A percentile compares a stretch with the other conserved stretches of the same genome.
Evolutionary conservation across 2,329 filamentous ascomycete genomes (phyloP).

Genomic region (Penicillium sp.): DNA sequence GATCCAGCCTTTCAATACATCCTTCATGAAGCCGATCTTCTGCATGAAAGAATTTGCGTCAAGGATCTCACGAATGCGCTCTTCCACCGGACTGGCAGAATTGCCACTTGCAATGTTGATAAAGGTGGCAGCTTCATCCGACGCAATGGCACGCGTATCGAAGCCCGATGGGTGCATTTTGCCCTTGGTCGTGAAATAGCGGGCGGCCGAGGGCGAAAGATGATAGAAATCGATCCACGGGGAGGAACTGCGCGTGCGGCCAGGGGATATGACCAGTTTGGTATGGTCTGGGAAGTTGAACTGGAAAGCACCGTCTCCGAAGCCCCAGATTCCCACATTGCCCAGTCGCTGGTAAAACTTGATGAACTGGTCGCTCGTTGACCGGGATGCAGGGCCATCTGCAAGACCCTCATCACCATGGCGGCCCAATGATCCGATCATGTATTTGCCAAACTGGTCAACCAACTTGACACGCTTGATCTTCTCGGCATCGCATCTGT

Average conservation of each 20-base stretch:
- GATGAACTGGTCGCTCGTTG: constrained; percentile 46
- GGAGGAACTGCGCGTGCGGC: constrained; percentile 42
- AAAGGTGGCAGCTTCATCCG: constrained; percentile 46
- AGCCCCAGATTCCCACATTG: constrained; percentile 59
- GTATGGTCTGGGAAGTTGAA: constrained; percentile 60
- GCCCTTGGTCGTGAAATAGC: constrained; percentile 46
- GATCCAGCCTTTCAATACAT: constrained; percentile 47
- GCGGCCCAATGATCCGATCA: constrained; percentile 53
- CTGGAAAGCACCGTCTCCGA: constrained; percentile 54
- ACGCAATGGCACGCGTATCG: constrained; percentile 46
- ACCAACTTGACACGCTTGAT: constrained; percentile 53
- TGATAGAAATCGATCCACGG: constrained; percentile 55
- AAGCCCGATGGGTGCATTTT: constrained; percentile 50
- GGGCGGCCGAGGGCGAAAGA: constrained; percentile 50
- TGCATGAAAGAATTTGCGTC: constrained; percentile 50
- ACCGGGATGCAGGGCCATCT: constrained; percentile 30
- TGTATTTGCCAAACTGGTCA: constrained; percentile 57
- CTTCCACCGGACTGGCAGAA: constrained; percentile 37
- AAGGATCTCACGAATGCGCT: constrained; percentile 46
- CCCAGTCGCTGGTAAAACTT: constrained; percentile 57
- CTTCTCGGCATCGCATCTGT: constrained; percentile 51
- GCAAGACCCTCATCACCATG: constrained; percentile 41
- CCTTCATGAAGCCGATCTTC: constrained; percentile 47
- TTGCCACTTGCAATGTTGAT: constrained; percentile 45
- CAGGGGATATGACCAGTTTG: constrained; percentile 52